Conservation (phyloP, 768 basidiomycete species). For the Fomitopsis serialis region DNA sequence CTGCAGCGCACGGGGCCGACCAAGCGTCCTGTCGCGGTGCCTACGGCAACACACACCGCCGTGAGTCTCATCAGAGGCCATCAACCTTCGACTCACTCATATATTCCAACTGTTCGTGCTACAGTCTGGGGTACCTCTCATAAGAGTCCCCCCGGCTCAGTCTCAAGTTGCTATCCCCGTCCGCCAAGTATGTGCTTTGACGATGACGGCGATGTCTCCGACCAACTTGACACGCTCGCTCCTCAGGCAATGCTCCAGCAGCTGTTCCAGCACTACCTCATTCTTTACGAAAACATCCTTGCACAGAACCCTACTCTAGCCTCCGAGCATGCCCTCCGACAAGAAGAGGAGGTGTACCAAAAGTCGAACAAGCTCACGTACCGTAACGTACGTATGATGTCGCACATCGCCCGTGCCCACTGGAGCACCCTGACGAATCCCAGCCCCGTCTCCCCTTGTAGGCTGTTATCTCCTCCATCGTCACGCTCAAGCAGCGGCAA, state of each 20-base stretch:
- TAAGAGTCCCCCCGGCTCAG: conserved; percentile 59
- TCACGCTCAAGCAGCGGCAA: conserved; percentile 45
- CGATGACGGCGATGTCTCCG: background rate
- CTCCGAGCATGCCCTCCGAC: conserved; percentile 71
- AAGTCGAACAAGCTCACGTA: conserved; percentile 76
- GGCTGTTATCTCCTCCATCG: conserved; percentile 49
- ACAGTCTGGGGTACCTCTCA: conserved; percentile 58
- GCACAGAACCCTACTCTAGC: conserved; percentile 56
- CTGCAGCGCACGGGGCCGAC: conserved; percentile 48
- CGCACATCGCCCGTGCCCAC: conserved; percentile 9
- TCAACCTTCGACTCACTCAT: background rate
- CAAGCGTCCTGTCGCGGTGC: conserved; percentile 38
- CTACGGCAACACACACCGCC: conserved; percentile 30
- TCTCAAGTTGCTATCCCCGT: conserved; percentile 72
- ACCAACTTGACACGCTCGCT: background rate
- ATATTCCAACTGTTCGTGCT: background rate
- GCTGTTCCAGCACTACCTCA: conserved; percentile 65
- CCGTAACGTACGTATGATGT: conserved; percentile 54
- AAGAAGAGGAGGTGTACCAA: conserved; percentile 77
- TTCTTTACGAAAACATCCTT: conserved; percentile 58
- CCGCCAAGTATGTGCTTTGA: conserved; percentile 49
- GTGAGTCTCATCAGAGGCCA: conserved; percentile 14
- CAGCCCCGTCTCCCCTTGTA: conserved; percentile 18
- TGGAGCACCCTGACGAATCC: background rate
- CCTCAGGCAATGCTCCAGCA: conserved; percentile 66